Evolutionary conservation across 192 early-diverging fungal genomes (phyloP).

Genomic region (Lunasporangiospora selenospora): DNA sequence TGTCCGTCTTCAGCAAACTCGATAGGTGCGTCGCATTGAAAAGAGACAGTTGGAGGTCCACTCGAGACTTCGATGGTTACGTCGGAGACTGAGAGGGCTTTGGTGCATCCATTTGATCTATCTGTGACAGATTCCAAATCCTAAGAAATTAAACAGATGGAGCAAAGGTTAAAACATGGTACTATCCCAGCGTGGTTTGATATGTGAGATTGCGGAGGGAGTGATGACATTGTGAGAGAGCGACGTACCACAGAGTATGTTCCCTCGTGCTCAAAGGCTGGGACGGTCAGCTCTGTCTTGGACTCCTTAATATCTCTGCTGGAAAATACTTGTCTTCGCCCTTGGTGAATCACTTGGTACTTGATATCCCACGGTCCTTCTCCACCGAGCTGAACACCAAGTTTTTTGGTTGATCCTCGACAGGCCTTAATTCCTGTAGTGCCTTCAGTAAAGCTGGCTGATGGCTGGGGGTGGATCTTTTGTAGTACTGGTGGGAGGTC

Average conservation of each 20-base stretch:
- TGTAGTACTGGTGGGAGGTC: conserved; percentile 27
- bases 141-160: neutral
- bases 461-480: conserved; percentile 43
- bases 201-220: no score
- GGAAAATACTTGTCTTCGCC: conserved; percentile 15
- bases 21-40: conserved; percentile 29
- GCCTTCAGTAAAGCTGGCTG: conserved; percentile 12
- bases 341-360: conserved; percentile 29
- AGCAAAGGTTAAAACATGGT: no score
- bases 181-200: no score
- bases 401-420: conserved; percentile 10
- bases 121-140: conserved; percentile 37
- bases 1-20: conserved; percentile 32
- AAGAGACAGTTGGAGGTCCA: conserved; percentile 35
- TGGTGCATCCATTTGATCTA: conserved; percentile 30
- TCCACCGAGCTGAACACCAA: conserved; percentile 32
- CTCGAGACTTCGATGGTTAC: conserved; percentile 32
- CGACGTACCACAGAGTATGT: conserved; percentile 32
- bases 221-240: no score
- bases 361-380: conserved; percentile 42
- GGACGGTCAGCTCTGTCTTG: conserved; percentile 15
- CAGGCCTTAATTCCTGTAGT: conserved; percentile 20
- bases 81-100: conserved; percentile 32
- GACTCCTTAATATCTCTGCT: conserved; percentile 13
- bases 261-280: conserved; percentile 33